Percentiles rank a stretch among this genome's conserved stretches.
Conservation (phyloP, 768 basidiomycete species). For the Piloderma croceum region DNA sequence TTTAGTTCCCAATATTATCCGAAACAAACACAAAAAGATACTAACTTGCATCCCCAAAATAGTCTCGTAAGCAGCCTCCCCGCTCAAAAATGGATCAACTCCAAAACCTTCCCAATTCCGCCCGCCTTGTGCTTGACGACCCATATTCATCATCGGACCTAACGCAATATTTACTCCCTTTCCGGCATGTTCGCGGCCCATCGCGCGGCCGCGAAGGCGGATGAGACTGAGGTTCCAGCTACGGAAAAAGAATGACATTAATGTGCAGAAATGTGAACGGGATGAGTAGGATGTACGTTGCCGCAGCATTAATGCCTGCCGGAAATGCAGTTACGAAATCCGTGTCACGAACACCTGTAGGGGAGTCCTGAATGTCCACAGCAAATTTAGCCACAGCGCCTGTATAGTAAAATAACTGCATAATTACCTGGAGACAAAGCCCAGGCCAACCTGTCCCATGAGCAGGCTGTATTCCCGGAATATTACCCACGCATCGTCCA, state of each 20-base stretch:
- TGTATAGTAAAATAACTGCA: not conserved
- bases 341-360: constrained; percentile 70
- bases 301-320: constrained; percentile 74
- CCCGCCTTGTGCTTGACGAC: constrained; percentile 70
- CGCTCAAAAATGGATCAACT: constrained; percentile 81
- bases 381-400: not conserved
- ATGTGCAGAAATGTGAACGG: not conserved
- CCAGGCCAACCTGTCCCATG: constrained; percentile 47
- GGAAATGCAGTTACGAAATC: constrained; percentile 79
- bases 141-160: constrained; percentile 84
- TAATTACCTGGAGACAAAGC: constrained; percentile 59
- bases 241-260: constrained; percentile 3
- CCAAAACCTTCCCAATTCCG: constrained; percentile 97
- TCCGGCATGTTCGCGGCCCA: constrained; percentile 77
- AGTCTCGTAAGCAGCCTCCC: constrained; percentile 75
- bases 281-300: constrained; percentile 51
- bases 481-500: constrained; percentile 56
- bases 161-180: constrained; percentile 84
- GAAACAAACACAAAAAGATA: too few species aligned
- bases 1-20: too few species aligned
- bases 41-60: constrained; percentile 72
- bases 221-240: constrained; percentile 78
- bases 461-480: not conserved
- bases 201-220: constrained; percentile 65
- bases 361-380: constrained; percentile 48